phyloP scores from a whole-genome alignment of 2,329 filamentous ascomycete genomes.

The Colletotrichum sp. region DNA sequence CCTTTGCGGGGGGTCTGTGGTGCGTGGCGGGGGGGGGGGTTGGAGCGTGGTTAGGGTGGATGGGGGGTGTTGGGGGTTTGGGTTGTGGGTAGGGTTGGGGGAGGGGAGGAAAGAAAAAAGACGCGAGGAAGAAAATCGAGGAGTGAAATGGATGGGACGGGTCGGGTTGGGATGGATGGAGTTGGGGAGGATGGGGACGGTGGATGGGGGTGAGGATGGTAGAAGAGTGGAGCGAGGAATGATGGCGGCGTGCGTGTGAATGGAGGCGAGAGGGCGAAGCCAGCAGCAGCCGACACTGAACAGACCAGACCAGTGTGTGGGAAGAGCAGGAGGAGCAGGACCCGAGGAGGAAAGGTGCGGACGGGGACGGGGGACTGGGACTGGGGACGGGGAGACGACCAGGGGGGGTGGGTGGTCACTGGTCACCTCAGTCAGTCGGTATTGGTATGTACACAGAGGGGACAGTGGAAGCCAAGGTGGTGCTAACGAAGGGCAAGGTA shows the following conservation, averaged over 20 bases:
- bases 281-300: background rate
- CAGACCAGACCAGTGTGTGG: background rate
- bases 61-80: background rate
- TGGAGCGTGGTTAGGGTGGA: too few species aligned
- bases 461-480: background rate
- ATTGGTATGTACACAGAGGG: background rate
- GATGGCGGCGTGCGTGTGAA: constrained; percentile 19
- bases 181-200: background rate
- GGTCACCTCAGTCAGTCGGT: background rate
- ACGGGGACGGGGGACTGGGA: background rate
- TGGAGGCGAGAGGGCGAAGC: constrained; percentile 14
- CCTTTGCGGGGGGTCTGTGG: too few species aligned
- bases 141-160: constrained; percentile 17
- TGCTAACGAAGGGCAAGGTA: background rate
- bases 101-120: background rate
- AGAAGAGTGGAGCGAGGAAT: constrained; percentile 17
- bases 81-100: background rate
- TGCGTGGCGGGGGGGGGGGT: too few species aligned
- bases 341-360: background rate
- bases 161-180: constrained; percentile 19
- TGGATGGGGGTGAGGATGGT: constrained; percentile 15
- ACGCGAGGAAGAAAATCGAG: constrained; percentile 11
- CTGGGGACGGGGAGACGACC: background rate
- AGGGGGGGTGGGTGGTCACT: background rate
- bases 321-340: background rate